A percentile compares a stretch with the other conserved stretches of the same genome.
These are phyloP conservation scores for Cetradonia linearis DNA, from an alignment of 495 filamentous ascomycete species.

Conservation along the genomic window DNA sequence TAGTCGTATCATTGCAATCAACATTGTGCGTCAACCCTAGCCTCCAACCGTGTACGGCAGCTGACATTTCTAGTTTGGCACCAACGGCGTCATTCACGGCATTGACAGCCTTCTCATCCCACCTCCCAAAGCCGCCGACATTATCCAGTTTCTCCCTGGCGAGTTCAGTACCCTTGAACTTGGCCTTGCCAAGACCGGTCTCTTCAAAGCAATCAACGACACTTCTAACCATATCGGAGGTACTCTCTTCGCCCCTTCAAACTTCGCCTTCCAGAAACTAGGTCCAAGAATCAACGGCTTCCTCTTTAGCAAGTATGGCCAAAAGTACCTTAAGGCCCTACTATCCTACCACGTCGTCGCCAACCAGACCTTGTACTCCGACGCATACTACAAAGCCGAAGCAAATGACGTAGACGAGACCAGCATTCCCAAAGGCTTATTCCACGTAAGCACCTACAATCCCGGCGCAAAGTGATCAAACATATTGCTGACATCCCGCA, in stretches of 20 bases:
- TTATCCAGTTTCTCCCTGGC: constrained; percentile 57
- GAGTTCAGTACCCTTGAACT: constrained; percentile 69
- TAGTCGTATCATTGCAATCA: constrained; percentile 49
- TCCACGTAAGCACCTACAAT: constrained; percentile 28
- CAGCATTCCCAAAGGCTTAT: constrained; percentile 29
- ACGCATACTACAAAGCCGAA: constrained; percentile 54
- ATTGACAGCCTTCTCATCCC: constrained; percentile 63
- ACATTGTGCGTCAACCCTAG: constrained; percentile 45
- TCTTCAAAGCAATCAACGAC: constrained; percentile 40
- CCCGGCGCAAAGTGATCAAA: not conserved
- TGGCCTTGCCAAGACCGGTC: constrained; percentile 58
- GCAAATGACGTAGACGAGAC: constrained; percentile 12
- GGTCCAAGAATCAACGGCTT: constrained; percentile 62
- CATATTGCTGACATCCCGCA: constrained; percentile 20
- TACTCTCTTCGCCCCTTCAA: constrained; percentile 67
- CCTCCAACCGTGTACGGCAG: constrained; percentile 1
- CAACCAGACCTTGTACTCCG: constrained; percentile 70
- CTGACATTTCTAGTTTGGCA: constrained; percentile 36
- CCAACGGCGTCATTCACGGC: constrained; percentile 74
- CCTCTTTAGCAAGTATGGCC: constrained; percentile 61
- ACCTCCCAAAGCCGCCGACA: constrained; percentile 48
- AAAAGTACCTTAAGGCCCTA: constrained; percentile 59
- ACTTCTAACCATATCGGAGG: constrained; percentile 39
- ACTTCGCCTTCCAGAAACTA: constrained; percentile 62
- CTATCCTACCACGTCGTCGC: constrained; percentile 69